Evolutionary conservation across 116 monocot genomes (phyloP), one percentile per base, ranked within the genome.

Genomic region (Phalaenopsis hybrid): DNA sequence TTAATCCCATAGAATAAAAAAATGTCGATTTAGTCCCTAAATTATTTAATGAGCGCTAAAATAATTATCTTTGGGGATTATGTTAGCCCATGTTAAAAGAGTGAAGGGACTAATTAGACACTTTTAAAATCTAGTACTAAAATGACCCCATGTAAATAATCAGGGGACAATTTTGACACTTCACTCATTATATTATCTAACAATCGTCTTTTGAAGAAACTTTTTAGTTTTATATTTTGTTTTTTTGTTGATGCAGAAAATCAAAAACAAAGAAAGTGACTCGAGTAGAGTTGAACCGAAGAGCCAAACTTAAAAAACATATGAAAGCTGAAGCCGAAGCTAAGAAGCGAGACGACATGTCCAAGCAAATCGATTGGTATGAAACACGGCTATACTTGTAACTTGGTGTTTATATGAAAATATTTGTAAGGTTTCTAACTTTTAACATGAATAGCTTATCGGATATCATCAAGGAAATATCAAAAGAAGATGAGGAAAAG

Each of bases 281-380:
- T 18, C 87, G 97, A 63, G 94, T 94, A 15, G 88, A 90, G 84
- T 68, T 85, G 50, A 97, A 94, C 79, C 87, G 90, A 50, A 91
- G 97, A 86, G 78, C 87, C n/a, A 90, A 92, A 67, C 86, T 80
- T 16, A 94, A 93, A 79, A 86, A 85, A 79, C 81, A 70, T 45
- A 63, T 97, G 76, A 89, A 84, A 87, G 83, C 80, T 59, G 94
- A 93, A 86, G 85, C 43, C 55, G 90, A 94, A 81, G 88, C 84
- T 12, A 94, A 93, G 77, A 94, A 91, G 78, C 55, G 79, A 20
- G 57, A 86, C 52, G 88, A 68, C 17, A 33, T 93, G 16, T 85
- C 89, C 0, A 90, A 93, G 81, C 90, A 97, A 90, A 91, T 94
- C 75, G 94, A 97, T 59, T 84, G 91, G 97, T 94, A 83, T n/a